These are phyloP conservation scores for Fremontodendron californicum DNA, from an alignment of 345 rosid species.

Conservation along the genomic window DNA sequence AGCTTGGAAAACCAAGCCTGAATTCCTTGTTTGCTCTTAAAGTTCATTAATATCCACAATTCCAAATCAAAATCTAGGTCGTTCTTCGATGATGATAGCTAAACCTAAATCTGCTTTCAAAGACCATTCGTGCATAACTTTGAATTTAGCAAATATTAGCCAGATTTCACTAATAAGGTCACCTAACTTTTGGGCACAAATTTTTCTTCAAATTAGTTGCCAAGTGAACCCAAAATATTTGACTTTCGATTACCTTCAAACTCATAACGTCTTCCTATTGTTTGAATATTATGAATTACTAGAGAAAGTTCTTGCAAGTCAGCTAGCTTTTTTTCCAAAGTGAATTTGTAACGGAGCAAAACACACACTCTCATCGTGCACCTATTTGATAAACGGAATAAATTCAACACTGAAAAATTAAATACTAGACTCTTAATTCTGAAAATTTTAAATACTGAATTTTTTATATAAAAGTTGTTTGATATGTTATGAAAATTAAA, in stretches of 20 bases:
- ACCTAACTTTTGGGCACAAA: not conserved
- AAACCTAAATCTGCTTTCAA: not conserved
- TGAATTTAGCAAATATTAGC: not conserved
- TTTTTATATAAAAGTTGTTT: too few relatives aligned
- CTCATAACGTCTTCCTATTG: not conserved
- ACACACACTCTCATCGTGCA: too few relatives aligned
- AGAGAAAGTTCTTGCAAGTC: not conserved
- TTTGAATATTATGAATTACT: not conserved
- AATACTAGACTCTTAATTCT: too few relatives aligned
- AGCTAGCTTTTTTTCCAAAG: not conserved
- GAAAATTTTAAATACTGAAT: too few relatives aligned
- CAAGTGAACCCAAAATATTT: not conserved
- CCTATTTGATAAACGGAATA: too few relatives aligned
- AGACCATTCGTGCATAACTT: not conserved
- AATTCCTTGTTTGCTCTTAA: not conserved
- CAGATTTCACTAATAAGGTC: too few relatives aligned
- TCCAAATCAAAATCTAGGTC: not conserved
- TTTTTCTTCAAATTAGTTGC: not conserved
- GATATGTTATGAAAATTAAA: too few relatives aligned
- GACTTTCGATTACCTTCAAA: not conserved
- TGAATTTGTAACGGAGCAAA: not conserved
- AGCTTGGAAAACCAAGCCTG: too few relatives aligned
- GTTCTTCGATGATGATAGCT: not conserved
- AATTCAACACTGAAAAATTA: too few relatives aligned
- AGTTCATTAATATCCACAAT: not conserved